These are phyloP conservation scores for Leishmania guyanensis DNA, from an alignment of 208 protist genomes.

Conservation along the genomic window DNA sequence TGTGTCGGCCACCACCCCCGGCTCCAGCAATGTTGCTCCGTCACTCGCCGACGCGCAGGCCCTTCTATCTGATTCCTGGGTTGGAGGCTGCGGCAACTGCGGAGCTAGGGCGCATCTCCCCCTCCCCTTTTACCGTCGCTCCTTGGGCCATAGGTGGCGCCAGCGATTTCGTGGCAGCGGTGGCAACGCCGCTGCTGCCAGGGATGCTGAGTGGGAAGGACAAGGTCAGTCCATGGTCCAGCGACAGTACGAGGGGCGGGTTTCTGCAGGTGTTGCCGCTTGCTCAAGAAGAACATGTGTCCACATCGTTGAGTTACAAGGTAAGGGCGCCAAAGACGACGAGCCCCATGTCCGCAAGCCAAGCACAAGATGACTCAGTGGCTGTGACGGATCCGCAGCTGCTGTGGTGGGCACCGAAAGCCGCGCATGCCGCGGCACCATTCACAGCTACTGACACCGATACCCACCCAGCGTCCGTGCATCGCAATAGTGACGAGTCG, in stretches of 20 bases:
- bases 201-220: neutral
- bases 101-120: neutral
- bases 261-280: constrained; percentile 5
- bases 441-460: neutral
- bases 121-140: neutral
- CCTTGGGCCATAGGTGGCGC: neutral
- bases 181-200: neutral
- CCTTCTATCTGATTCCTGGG: neutral
- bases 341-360: neutral
- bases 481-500: neutral
- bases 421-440: neutral
- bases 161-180: neutral
- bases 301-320: constrained; percentile 5
- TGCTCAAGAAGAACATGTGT: neutral
- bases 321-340: neutral
- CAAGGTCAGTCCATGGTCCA: neutral
- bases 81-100: neutral
- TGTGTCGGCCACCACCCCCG: neutral
- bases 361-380: neutral
- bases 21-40: neutral
- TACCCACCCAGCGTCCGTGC: neutral
- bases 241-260: neutral
- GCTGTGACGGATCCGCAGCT: neutral
- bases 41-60: neutral
- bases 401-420: neutral